Base-by-base conservation (phyloP, 371 early-diverging fungal genomes). In the Mucor sp. region DNA sequence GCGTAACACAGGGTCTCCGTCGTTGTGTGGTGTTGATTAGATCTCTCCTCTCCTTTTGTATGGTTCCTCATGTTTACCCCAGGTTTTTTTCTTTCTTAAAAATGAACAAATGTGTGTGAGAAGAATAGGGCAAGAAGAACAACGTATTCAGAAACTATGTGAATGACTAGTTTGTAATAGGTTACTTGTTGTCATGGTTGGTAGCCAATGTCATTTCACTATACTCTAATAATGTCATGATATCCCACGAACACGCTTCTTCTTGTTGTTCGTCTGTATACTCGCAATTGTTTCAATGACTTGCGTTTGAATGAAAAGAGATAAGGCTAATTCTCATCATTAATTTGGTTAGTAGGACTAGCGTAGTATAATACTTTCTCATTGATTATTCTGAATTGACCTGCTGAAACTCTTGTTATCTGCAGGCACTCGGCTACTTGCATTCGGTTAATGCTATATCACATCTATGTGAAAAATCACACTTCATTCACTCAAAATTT, bases 31-130 rank as follows among this genome's bases (percentile, higher is more conserved):
- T 50, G 25, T 11, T 50, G 50, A 50, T 50, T 50, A 50, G 50
- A 50, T 50, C 23, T 23, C 25, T 25, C 4, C 12, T 4, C 50
- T 50, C 14, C 4, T 50, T 50, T 50, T 50, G 50, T 50, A 50
- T 50, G 50, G 50, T 59, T 39, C 25, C 59, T 21, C 32, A 12
- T n/a, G 7, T 39, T 59, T 59, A 39, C 37, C 59, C 59, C 59
- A 37, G 25, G 23, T 21, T 25, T 39, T 59, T 21, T 25, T 39
- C 37, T 25, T 35, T 59, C 59, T 59, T 32, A 59, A 39, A 59
- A 37, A 25, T 35, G 35, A 23, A 32, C 25, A 50, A 23, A 50
- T 50, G 50, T 50, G 50, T 50, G 25, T 50, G 50, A 50, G 50
- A 50, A 50, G 50, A 50, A 35, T 8, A 35, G 1, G 14, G 37